Evolutionary conservation across 2,329 filamentous ascomycete genomes (phyloP).

Genomic region (Diplodia scrobiculata): DNA sequence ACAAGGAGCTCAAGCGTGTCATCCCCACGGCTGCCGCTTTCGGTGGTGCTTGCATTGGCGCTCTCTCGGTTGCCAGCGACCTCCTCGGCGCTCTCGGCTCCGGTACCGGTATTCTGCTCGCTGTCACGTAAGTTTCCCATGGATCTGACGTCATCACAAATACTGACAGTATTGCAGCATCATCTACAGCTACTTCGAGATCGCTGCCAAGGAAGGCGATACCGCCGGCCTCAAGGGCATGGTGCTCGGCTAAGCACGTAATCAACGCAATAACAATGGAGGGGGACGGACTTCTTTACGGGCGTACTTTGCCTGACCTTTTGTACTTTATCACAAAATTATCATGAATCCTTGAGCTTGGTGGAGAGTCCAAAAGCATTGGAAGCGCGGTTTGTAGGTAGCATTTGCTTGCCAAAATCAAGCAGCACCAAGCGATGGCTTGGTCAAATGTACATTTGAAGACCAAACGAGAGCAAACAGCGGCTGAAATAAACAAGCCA

Average conservation of each 20-base stretch:
- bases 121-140: constrained; percentile 80
- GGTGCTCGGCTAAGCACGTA: constrained; percentile 54
- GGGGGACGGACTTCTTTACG: constrained; percentile 4
- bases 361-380: constrained; percentile 19
- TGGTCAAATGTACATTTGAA: constrained; percentile 22
- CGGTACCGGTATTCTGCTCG: constrained; percentile 95
- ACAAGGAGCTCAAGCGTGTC: constrained; percentile 99
- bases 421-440: constrained; percentile 3
- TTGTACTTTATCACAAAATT: constrained; percentile 28
- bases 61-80: constrained; percentile 91
- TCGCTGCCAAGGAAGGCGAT: constrained; percentile 97
- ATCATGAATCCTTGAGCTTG: constrained; percentile 11
- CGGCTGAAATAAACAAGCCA: constrained; percentile 22
- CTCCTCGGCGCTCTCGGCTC: constrained; percentile 93
- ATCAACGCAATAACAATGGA: not conserved
- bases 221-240: constrained; percentile 74
- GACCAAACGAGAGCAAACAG: constrained; percentile 9
- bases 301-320: constrained; percentile 5
- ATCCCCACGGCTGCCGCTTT: constrained; percentile 98
- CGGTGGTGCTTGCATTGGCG: constrained; percentile 98
- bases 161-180: constrained; percentile 63
- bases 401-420: not conserved
- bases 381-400: constrained; percentile 20
- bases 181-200: constrained; percentile 99
- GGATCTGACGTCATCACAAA: not conserved